Percentiles rank a stretch among this genome's conserved stretches.
These are phyloP conservation scores for Corymbia citriodora DNA, from an alignment of 441 rosid genomes.

Conservation along the genomic window DNA sequence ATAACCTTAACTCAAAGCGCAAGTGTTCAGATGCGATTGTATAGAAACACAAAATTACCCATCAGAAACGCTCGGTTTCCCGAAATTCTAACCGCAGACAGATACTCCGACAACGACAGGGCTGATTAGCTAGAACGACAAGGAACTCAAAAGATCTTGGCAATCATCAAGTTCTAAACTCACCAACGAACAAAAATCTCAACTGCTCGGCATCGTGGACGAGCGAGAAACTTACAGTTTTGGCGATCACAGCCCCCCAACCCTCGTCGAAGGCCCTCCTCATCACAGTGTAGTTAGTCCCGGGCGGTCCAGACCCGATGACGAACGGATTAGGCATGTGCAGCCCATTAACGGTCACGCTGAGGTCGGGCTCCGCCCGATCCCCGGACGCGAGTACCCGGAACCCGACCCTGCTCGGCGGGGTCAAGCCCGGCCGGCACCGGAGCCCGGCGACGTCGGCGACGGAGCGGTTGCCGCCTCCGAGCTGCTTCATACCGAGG, in stretches of 20 bases:
- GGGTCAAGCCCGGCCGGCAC: conserved; percentile 17
- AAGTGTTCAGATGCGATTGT: background rate
- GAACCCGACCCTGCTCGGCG: conserved; percentile 41
- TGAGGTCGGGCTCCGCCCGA: conserved; percentile 65
- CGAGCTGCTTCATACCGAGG: conserved; percentile 36
- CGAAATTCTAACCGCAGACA: background rate
- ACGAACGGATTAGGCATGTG: conserved; percentile 89
- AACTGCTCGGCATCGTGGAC: background rate
- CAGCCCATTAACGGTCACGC: conserved; percentile 77
- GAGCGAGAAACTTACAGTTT: conserved; percentile 52
- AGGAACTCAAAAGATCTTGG: background rate
- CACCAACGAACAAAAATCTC: background rate
- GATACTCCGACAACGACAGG: background rate
- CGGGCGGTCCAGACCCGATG: conserved; percentile 97
- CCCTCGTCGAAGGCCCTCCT: conserved; percentile 96
- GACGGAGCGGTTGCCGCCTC: conserved; percentile 15
- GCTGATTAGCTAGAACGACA: background rate
- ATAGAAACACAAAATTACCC: background rate
- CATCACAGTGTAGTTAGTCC: conserved; percentile 94
- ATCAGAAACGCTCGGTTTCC: background rate
- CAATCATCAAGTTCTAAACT: background rate
- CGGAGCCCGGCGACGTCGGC: conserved; percentile 21
- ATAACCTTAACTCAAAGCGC: background rate
- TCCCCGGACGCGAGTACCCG: conserved; percentile 37
- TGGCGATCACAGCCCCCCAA: conserved; percentile 98